These are phyloP conservation scores for Cystofilobasidium macerans DNA, from an alignment of 768 basidiomycete species.

Conservation along the genomic window DNA sequence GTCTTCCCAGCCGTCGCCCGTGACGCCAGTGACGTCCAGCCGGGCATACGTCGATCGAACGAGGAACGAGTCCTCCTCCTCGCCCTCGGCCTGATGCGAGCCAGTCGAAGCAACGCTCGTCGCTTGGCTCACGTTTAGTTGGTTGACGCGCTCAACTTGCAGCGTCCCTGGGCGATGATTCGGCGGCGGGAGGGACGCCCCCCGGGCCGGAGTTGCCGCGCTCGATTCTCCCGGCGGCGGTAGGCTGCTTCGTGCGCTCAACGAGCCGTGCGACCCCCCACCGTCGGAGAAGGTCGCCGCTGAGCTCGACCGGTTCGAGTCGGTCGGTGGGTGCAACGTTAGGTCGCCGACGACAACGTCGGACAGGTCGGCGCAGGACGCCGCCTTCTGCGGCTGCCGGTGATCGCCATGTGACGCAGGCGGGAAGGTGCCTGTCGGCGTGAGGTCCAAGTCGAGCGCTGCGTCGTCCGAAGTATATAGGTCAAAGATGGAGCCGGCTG, in stretches of 20 bases:
- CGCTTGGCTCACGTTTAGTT: not conserved
- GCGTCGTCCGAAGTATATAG: not conserved
- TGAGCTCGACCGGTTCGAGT: not conserved
- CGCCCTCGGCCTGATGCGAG: not conserved
- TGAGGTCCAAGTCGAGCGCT: not conserved
- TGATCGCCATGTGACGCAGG: not conserved
- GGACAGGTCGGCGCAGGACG: not conserved
- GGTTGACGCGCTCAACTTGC: not conserved
- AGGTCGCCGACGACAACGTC: not conserved
- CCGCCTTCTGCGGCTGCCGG: not conserved
- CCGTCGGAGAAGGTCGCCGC: not conserved
- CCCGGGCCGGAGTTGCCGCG: not conserved
- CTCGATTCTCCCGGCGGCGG: not conserved
- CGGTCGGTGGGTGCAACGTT: not conserved
- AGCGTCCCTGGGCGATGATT: not conserved
- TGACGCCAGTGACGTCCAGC: conserved; percentile 79
- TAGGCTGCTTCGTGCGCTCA: not conserved
- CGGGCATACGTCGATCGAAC: conserved; percentile 52
- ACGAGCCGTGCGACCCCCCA: not conserved
- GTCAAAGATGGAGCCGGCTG: conserved; percentile 19
- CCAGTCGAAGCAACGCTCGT: not conserved
- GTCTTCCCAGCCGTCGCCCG: conserved; percentile 86
- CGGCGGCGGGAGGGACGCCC: no score
- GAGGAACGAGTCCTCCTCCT: conserved; percentile 37
- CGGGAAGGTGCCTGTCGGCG: not conserved